Base-by-base conservation (phyloP, 371 early-diverging fungal species). In the Choanephora cucurbitarum region DNA sequence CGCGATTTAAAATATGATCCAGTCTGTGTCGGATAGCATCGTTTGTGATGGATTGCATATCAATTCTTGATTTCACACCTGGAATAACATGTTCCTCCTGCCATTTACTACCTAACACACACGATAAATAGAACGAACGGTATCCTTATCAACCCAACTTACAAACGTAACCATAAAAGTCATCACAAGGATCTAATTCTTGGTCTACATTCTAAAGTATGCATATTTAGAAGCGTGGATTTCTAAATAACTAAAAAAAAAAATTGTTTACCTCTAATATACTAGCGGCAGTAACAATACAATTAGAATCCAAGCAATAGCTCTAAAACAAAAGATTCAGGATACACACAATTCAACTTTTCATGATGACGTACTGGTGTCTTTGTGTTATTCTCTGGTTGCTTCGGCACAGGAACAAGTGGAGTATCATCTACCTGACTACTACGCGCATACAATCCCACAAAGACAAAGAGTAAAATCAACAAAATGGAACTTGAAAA, bases 151-250 rank as follows among this genome's bases (percentile, higher is more conserved):
- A 17, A 33, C 2, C 15, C 2, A 43, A n/a, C 44, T 49, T 70
- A 67, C 71, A 71, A 17, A 64, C 49, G 31, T 71, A 71, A 11
- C 57, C 59, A 57, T 71, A 71, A 57, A 82, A 82, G 47, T 80
- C 81, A 17, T 76, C 66, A 57, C 85, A 84, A 5, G 85, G 85
- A 60, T 83, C 70, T 6, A 63, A 64, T 13, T 57, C 49, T 8
- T 46, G 50, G 53, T 80, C 73, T 46, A 84, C 78, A 40, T 79
- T 77, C 44, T 62, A 39, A 24, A 9, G n/a, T n/a, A n/a, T n/a
- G n/a, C n/a, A n/a, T n/a, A n/a, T n/a, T n/a, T 37, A 2, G n/a
- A n/a, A n/a, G n/a, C n/a, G n/a, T n/a, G n/a, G n/a, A n/a, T n/a
- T n/a, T n/a, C n/a, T n/a, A n/a, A n/a, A n/a, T n/a, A n/a, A n/a